phyloP scores from a whole-genome alignment of 1,284 basidiomycete genomes.

The Pyrrhoderma lamaoense region DNA sequence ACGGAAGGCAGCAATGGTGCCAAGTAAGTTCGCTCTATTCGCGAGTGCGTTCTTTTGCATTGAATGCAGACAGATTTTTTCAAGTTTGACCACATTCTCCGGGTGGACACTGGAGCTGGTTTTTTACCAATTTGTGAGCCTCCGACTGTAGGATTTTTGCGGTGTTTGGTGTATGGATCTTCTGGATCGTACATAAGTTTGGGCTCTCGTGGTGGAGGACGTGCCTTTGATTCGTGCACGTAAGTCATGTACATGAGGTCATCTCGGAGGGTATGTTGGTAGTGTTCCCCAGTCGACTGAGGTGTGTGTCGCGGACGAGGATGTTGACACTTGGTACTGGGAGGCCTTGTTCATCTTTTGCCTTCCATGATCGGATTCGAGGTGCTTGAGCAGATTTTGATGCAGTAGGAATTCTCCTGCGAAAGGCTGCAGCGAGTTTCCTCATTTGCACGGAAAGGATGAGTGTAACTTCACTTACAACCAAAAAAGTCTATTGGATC shows the following conservation, averaged over 20 bases:
- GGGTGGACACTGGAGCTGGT: conserved; percentile 57
- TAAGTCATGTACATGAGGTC: conserved; percentile 96
- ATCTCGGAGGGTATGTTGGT: conserved; percentile 74
- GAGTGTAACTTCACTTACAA: background rate
- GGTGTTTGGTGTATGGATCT: conserved; percentile 73
- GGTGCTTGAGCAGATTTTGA: background rate
- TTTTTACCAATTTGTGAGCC: conserved; percentile 61
- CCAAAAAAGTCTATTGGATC: background rate
- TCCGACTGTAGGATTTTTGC: conserved; percentile 68
- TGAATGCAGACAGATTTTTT: conserved; percentile 79
- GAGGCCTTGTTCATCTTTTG: conserved; percentile 42
- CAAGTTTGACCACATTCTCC: conserved; percentile 67
- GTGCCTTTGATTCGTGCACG: conserved; percentile 57
- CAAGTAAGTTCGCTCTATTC: conserved; percentile 74
- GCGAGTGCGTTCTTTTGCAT: conserved; percentile 76
- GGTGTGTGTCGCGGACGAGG: conserved; percentile 63
- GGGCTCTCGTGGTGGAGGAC: conserved; percentile 47
- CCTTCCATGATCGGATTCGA: conserved; percentile 18
- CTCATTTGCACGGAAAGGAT: conserved; percentile 2
- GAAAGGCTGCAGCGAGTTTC: conserved; percentile 7
- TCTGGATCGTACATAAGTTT: conserved; percentile 68
- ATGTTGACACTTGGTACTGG: conserved; percentile 62
- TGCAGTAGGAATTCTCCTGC: background rate
- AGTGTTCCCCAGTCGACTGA: conserved; percentile 80
- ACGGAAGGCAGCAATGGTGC: conserved; percentile 81